Conservation (phyloP, 257 asterid genomes). For the Salvia splendens region DNA sequence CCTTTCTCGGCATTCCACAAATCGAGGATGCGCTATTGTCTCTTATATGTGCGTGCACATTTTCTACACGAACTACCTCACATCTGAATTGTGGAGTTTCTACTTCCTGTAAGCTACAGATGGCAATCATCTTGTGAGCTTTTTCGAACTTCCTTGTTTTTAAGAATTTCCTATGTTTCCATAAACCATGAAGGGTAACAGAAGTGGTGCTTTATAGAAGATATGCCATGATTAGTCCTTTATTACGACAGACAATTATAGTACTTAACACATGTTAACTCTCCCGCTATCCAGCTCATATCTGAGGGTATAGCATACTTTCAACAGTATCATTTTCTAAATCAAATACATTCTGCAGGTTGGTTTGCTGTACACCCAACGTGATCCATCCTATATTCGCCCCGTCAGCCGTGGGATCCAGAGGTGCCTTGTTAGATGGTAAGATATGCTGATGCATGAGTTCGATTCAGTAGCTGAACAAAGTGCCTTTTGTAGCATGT, state of each 20-base stretch:
- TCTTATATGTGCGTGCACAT: not conserved
- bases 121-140: not conserved
- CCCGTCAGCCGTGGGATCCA: conserved; percentile 84
- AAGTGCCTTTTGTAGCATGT: conserved; percentile 21
- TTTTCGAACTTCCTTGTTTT: not conserved
- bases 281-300: not conserved
- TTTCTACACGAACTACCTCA: conserved; percentile 2
- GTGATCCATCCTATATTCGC: conserved; percentile 86
- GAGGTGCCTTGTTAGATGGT: conserved; percentile 98
- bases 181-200: not conserved
- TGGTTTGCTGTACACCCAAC: conserved; percentile 82
- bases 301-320: conserved; percentile 3
- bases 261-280: not conserved
- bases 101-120: not conserved
- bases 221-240: conserved; percentile 6
- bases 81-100: not conserved
- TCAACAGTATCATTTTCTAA: conserved; percentile 5
- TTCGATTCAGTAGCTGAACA: conserved; percentile 33
- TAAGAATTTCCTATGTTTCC: not conserved
- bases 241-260: not conserved
- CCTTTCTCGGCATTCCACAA: conserved; percentile 15
- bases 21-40: conserved; percentile 5
- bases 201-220: conserved; percentile 2
- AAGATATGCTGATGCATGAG: conserved; percentile 35
- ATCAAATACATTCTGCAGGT: conserved; percentile 46